Base-by-base conservation (phyloP, 306 rosid genomes). In the Casuarina equisetifolia region DNA sequence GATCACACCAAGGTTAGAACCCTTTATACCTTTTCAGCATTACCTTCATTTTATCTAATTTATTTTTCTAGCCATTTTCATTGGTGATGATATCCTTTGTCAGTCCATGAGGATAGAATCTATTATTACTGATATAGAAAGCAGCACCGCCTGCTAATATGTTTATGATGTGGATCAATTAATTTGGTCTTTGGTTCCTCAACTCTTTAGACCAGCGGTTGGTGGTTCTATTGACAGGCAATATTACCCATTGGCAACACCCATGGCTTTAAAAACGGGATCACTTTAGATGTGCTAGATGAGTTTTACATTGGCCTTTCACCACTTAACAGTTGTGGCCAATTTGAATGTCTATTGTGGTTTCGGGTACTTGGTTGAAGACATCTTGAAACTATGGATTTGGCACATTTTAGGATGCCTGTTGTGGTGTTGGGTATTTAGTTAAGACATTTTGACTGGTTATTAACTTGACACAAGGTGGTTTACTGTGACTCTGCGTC, bases 1-100 rank as follows among this genome's bases (percentile, higher is more conserved):
- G 94, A 91, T 74, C 86, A 86, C 75, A 84, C 92, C 69, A 76
- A 79, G 84, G 99, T 95, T 80, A 76, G 87, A 39, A 71, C 45
- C 83, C 50, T 38, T 16, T 43, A 13, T 42, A 38, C 64, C 74
- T 81, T 69, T 53, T 46, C 66, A 63, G 52, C 69, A 19, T 35
- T 69, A n/a, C 8, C 57, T 46, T 53, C 68, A 57, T 70, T 66
- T 59, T 58, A 49, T 32, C 51, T 42, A 50, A n/a, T 43, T 36
- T 64, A 50, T 70, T 78, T 66, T 72, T 54, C 1, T 19, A 10
- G 2, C 68, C 43, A 61, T 61, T 5, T 61, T 61, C 35, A 15
- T 12, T 32, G 35, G 43, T 35, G 42, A 4, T 35, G 17, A 61
- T 25, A 35, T 9, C 69, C 4, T 62, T 13, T 8, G 15, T 36